Base-by-base conservation (phyloP, 305 asterid species). In the Nicotiana rustica region DNA sequence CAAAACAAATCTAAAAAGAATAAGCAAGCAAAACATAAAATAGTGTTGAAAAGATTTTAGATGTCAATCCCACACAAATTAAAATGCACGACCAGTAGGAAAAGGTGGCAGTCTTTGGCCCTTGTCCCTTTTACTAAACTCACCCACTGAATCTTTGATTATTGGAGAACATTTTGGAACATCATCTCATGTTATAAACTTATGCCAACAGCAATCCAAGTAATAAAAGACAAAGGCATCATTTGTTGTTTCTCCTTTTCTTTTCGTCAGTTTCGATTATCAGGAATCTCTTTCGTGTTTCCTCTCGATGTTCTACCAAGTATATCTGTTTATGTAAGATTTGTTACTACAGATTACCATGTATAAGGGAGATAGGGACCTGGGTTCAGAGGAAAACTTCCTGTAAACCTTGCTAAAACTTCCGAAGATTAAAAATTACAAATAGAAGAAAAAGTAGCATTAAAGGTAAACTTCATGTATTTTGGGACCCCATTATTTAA, bases 321-420 rank as follows among this genome's bases (percentile, higher is more conserved):
- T 14, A 49, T 2, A 49, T 13, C 79, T 25, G 15, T 73, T 49
- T 21, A 47, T 13, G 62, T 21, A 71, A 33, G 41, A 21, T 13
- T 21, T 62, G 17, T 62, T 19, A 71, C 38, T 47, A 47, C 21
- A 44, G 35, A 70, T 41, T 44, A 71, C 79, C 79, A 71, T 71
- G 38, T 47, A 47, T 71, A 47, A 44, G n/a, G 78, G 78, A 70
- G 78, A 70, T 70, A 19, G 60, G 60, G 31, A 70, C 12, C 19
- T 47, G 21, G 61, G 35, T 5, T 47, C 59, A 12, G 38, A 71
- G 61, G 61, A 47, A 1, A 71, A 71, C 61, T 49, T 71, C 78
- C 61, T 44, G 21, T 21, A 14, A 13, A 71, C 21, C 61, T 71
- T 36, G 19, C 19, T 47, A 71, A 38, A 44, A 41, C 78, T 44